Base-by-base conservation (phyloP, 139 green algal species). In the Trebouxia sp. region DNA sequence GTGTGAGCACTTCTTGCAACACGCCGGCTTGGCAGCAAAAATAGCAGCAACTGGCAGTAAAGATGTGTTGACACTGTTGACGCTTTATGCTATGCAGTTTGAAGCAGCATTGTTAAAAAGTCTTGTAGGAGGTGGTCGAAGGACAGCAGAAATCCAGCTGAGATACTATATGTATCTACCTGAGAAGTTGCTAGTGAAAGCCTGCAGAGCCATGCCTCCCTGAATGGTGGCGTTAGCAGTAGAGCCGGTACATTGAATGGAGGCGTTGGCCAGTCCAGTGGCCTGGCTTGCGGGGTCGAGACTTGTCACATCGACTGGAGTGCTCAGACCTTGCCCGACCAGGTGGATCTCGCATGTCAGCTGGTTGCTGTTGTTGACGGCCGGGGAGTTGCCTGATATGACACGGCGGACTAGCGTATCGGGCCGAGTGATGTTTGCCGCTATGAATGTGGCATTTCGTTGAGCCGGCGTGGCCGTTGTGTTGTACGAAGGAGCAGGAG, bases 401-500 rank as follows among this genome's bases (percentile, higher is more conserved):
- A 72, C 32, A 22, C 62, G 62, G 37, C 32, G 42, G 15, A 72
- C 62, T 11, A 72, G 35, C 12, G 62, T 35, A n/a, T 72, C 62
- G 28, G 62, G 32, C 12, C 0, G 7, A 26, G 62, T 43, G n/a
- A 72, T 45, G 62, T 72, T 72, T 43, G 62, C 62, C 37, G 62
- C 15, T 22, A 42, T 12, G 62, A 72, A 72, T 6, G 32, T 14
- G 32, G 15, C 28, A 30, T 32, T 30, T 17, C 37, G 35, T 35
- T 26, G n/a, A 28, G 20, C 62, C 12, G n/a, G n/a, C n/a, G n/a
- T n/a, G n/a, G n/a, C n/a, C n/a, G n/a, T n/a, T n/a, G n/a, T n/a
- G n/a, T n/a, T n/a, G n/a, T n/a, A n/a, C n/a, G 62, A 45, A 35
- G 62, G 32, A 72, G 62, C 62, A 32, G 62, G 62, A 32, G 62